These are phyloP conservation scores for Leccinum subrobustum DNA, from an alignment of 1,284 basidiomycete genomes.

Conservation along the genomic window DNA sequence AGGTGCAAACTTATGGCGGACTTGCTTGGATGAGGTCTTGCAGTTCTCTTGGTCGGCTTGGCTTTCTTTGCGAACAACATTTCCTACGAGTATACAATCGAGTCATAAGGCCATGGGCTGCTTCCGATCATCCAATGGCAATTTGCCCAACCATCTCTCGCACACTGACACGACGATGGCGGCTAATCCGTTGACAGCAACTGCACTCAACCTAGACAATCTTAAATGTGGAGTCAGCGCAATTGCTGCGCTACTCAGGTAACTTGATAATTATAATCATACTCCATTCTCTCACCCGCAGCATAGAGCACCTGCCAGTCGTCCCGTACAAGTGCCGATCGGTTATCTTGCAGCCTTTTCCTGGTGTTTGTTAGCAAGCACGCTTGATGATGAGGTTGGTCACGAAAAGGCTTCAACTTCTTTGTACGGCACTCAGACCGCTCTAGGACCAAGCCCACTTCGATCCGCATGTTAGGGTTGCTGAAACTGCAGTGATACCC, in stretches of 20 bases:
- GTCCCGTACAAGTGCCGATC: slow-evolving; percentile 74
- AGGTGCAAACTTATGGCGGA: slow-evolving; percentile 68
- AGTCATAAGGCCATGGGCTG: slow-evolving; percentile 11
- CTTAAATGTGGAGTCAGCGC: slow-evolving; percentile 53
- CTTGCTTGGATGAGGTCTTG: slow-evolving; percentile 66
- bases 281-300: slow-evolving; percentile 5
- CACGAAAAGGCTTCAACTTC: background rate
- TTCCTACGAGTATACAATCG: slow-evolving; percentile 31
- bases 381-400: slow-evolving; percentile 48
- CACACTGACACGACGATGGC: slow-evolving; percentile 8
- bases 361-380: slow-evolving; percentile 54
- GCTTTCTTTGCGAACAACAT: slow-evolving; percentile 56
- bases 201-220: slow-evolving; percentile 59
- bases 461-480: slow-evolving; percentile 48
- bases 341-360: slow-evolving; percentile 57
- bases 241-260: slow-evolving; percentile 57
- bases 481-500: slow-evolving; percentile 56
- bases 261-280: background rate
- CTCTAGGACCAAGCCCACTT: slow-evolving; percentile 46
- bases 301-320: slow-evolving; percentile 52
- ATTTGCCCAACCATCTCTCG: slow-evolving; percentile 9
- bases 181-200: slow-evolving; percentile 40
- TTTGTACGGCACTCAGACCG: slow-evolving; percentile 5
- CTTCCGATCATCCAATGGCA: slow-evolving; percentile 10
- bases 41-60: slow-evolving; percentile 62